Base-by-base conservation (phyloP, 176 grass and related monocot species). In the Tillandsia leiboldiana region DNA sequence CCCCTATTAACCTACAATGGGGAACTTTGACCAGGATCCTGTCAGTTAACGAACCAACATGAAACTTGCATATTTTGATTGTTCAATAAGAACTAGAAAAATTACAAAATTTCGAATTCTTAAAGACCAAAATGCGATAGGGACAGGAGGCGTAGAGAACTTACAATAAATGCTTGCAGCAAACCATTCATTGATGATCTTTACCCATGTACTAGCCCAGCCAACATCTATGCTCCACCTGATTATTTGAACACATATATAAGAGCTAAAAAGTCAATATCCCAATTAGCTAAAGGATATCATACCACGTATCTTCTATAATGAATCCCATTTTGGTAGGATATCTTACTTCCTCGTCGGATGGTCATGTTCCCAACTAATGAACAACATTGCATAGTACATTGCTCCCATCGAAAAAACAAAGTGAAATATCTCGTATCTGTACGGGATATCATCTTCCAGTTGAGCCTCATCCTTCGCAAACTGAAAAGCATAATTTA, bases 211-310 rank as follows among this genome's bases (percentile, higher is more conserved):
- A 68, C 94, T 97, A 27, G 74, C 82, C 94, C 89, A 93, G 26
- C 89, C 94, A 70, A 90, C 79, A 83, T 97, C 89, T 77, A 92
- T 92, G 68, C 89, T 97, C 89, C 94, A 90, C 67, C 94, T 97
- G 83, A 27, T 83, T 76, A 79, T 80, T 49, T 5, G 33, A 75
- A 59, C 28, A 53, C 70, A 54, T 65, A 42, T 42, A 0, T 42
- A 7, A 8, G 33, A 3, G 33, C 33, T 42, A 42, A 42, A 42
- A 42, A 5, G 33, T 42, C 33, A 42, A 7, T 42, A 42, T 42
- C 33, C 7, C 33, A 42, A 42, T 42, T 42, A 42, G 33, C 33
- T 42, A 42, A 42, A 42, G 33, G 7, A 42, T 42, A 42, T 42
- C 33, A 7, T 7, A 42, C 7, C 33, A 42, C 0, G 33, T 42